Base-by-base conservation (phyloP, 2,329 filamentous ascomycete genomes). In the Cladophialophora yegresii region DNA sequence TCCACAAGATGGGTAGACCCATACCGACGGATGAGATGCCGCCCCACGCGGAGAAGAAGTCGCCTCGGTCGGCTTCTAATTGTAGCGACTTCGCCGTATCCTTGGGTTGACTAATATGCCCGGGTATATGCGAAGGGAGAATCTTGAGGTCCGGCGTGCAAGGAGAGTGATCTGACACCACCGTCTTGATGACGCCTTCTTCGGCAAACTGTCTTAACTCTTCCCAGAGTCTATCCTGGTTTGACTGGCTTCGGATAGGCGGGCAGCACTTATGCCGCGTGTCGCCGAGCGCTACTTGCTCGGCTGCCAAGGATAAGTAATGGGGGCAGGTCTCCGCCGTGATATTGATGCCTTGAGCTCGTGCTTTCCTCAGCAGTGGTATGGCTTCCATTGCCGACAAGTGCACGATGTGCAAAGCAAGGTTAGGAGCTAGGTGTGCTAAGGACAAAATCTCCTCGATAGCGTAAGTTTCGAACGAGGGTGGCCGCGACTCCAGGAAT, bases 41-140 rank as follows among this genome's bases (percentile, higher is more conserved):
- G 60, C 95, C 95, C 95, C 95, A 99, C 0, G 93, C 93, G 3
- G 89, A 87, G 79, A 98, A 95, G 83, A 99, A 98, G 79, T 98
- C 91, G 43, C 95, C 95, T 10, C 77, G 73, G 20, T 79, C 74
- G 6, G 72, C 71, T 16, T 78, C 76, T 50, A 74, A 71, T 26
- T 77, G 66, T 30, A 68, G 53, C 9, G 63, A 40, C 43, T 59
- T 66, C 65, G 70, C 64, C 10, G 33, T 56, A 26, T 60, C 65
- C 60, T 59, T 74, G 65, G 56, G 75, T 65, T 68, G 71, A 63
- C 73, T 74, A 65, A 71, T 73, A 71, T 75, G 76, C 43, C 82
- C 81, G 16, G 82, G 85, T n/a, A 95, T 82, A 70, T 89, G 84
- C 0, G 83, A 77, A 0, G 93, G 93, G 0, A 97, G 85, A 20